Base-by-base conservation (phyloP, 2,329 filamentous ascomycete genomes). In the Calonectria montana region DNA sequence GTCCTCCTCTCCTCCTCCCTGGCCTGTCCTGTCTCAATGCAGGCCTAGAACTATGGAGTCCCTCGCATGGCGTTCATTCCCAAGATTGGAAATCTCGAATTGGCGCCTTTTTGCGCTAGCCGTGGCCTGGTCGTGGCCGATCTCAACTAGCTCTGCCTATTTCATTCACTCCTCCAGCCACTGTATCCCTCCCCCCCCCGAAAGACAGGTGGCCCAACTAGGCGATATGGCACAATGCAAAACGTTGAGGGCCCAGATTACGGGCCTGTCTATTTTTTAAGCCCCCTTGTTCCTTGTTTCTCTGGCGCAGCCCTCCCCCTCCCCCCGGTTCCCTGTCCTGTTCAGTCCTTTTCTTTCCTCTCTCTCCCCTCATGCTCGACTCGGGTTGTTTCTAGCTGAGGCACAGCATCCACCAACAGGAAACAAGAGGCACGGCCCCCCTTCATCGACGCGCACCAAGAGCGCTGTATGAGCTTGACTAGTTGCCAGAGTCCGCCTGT, bases 161-260 rank as follows among this genome's bases (percentile, higher is more conserved):
- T 45, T 62, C 37, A 62, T 62, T 62, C 37, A 62, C 18, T 45
- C 18, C 2, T 45, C 25, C 57, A 62, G 39, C 39, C 57, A 43
- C 37, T 62, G 37, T 45, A 21, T 41, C n/a, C 25, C 57, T 27
- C 57, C 57, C 27, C n/a, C 25, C 57, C 39, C 57, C 57, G 25
- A 29, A 62, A 62, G 57, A 62, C 37, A 43, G 57, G 57, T 62
- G 57, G 37, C 37, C 39, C 39, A 43, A 39, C 39, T 62, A 45
- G 37, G 57, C 57, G 23, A 62, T 45, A 62, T 62, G 57, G 57
- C 57, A 62, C 39, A 62, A 62, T 41, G 35, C 35, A 66, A 70
- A 70, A 70, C 63, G 68, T 70, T 70, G 68, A 70, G 68, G 63
- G 50, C 67, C 67, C 67, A 65, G 37, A 59, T 37, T 59, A 35